These are phyloP conservation scores for Annona cherimola DNA, from an alignment of 164 flowering plant genomes.

Conservation along the genomic window DNA sequence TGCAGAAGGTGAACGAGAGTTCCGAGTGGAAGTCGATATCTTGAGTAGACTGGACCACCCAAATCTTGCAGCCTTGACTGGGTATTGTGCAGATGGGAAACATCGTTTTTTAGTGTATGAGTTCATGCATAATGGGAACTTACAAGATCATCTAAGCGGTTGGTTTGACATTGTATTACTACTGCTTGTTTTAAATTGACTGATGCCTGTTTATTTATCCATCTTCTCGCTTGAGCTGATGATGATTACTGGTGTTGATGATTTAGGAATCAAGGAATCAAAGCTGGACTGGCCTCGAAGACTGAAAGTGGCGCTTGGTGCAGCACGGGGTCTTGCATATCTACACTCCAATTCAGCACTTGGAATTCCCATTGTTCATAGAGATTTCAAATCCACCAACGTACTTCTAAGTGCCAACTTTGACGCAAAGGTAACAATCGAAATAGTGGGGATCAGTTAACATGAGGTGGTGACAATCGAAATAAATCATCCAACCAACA, in stretches of 20 bases:
- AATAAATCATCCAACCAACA: too few species aligned
- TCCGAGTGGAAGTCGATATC: slow-evolving; percentile 96
- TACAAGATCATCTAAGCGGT: slow-evolving; percentile 92
- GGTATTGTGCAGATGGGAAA: slow-evolving; percentile 98
- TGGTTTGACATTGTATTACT: slow-evolving; percentile 6
- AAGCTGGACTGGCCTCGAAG: slow-evolving; percentile 86
- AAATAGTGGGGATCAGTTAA: background rate
- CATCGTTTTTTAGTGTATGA: slow-evolving; percentile 92
- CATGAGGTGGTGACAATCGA: background rate
- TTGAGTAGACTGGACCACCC: slow-evolving; percentile 94
- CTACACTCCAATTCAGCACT: slow-evolving; percentile 80
- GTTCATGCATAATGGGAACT: slow-evolving; percentile 82
- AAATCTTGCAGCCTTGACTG: slow-evolving; percentile 81
- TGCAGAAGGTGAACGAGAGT: slow-evolving; percentile 95
- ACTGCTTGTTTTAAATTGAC: background rate
- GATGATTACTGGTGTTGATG: background rate
- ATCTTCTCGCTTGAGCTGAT: background rate
- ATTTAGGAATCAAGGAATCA: slow-evolving; percentile 52
- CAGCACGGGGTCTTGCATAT: slow-evolving; percentile 90
- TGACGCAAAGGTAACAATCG: slow-evolving; percentile 71
- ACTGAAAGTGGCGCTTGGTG: slow-evolving; percentile 85
- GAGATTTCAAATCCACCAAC: slow-evolving; percentile 97
- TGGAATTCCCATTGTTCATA: slow-evolving; percentile 86
- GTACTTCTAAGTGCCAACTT: slow-evolving; percentile 61
- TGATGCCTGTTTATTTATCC: slow-evolving; percentile 1